Percentiles rank a stretch among this genome's conserved stretches.
phyloP scores from a whole-genome alignment of 1,139 yeast genomes.

The Taphrina betulina region DNA sequence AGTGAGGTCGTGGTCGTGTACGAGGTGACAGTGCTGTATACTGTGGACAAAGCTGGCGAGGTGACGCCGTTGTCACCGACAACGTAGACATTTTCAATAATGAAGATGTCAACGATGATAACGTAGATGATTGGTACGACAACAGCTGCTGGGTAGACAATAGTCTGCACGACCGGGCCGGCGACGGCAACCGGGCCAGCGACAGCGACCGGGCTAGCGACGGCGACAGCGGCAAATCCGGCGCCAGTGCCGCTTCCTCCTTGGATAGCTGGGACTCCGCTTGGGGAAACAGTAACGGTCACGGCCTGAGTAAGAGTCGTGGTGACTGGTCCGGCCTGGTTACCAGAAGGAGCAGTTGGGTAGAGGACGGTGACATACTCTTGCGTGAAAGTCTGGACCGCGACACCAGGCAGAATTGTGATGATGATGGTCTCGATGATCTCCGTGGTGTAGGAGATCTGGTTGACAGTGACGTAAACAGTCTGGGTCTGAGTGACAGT shows the following conservation, averaged over 20 bases:
- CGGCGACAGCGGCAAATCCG: conserved; percentile 1
- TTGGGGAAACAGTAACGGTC: conserved; percentile 13
- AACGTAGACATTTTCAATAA: conserved; percentile 10
- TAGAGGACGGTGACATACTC: conserved; percentile 2
- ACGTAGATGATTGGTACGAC: conserved; percentile 21
- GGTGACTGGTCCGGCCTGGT: conserved; percentile 2
- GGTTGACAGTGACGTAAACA: neutral
- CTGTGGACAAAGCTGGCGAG: conserved; percentile 15
- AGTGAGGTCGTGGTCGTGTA: conserved; percentile 17
- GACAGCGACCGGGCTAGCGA: conserved; percentile 10
- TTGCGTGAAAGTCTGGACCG: conserved; percentile 13
- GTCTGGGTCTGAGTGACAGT: conserved; percentile 2
- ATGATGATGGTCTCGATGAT: conserved; percentile 19
- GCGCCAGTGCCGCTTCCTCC: conserved; percentile 16
- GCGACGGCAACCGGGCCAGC: neutral
- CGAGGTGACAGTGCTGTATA: conserved; percentile 20
- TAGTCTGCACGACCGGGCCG: neutral
- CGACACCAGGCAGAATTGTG: conserved; percentile 8
- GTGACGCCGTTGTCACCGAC: conserved; percentile 20
- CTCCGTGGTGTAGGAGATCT: conserved; percentile 4
- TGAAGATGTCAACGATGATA: conserved; percentile 17
- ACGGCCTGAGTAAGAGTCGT: conserved; percentile 17
- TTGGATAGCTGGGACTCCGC: conserved; percentile 1
- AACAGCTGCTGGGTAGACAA: conserved; percentile 14
- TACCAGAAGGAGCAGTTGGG: conserved; percentile 11